Conservation (phyloP, 495 filamentous ascomycete genomes). For the Cladorrhinum samala region DNA sequence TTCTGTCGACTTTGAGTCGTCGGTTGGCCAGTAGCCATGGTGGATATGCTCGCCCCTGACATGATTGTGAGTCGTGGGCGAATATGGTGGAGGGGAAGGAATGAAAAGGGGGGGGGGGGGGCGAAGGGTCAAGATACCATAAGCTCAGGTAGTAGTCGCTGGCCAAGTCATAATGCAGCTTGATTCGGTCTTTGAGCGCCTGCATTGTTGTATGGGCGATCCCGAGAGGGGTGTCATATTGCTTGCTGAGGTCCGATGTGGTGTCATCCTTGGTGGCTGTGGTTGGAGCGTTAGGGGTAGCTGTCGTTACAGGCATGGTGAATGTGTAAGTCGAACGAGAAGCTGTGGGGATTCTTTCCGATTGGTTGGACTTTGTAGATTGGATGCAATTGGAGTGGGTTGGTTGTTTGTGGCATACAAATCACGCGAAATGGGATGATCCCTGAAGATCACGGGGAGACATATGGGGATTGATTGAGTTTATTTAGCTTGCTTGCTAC, state of each 20-base stretch:
- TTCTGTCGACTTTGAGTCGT: constrained; percentile 30
- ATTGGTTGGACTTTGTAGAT: too few species aligned
- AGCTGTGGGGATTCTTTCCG: too few species aligned
- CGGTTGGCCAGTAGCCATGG: constrained; percentile 48
- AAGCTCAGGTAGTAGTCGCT: constrained; percentile 49
- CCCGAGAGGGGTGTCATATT: constrained; percentile 44
- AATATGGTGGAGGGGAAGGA: not conserved
- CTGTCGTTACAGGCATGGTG: not conserved
- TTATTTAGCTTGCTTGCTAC: too few species aligned
- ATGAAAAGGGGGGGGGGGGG: too few species aligned
- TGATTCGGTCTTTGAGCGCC: constrained; percentile 53
- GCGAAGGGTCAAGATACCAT: constrained; percentile 32
- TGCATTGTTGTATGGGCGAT: constrained; percentile 47
- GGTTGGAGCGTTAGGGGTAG: not conserved
- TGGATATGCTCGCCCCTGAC: constrained; percentile 56
- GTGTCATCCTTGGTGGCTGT: constrained; percentile 8
- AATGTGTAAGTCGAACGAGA: too few species aligned
- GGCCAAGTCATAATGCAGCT: constrained; percentile 53
- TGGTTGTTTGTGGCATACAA: too few species aligned
- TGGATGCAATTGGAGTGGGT: too few species aligned
- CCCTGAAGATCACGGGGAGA: too few species aligned
- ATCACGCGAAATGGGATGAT: too few species aligned
- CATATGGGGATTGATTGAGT: too few species aligned
- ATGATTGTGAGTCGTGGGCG: not conserved
- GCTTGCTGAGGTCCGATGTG: constrained; percentile 30